phyloP scores from a whole-genome alignment of 768 basidiomycete species.

The Pisolithus sp. region DNA sequence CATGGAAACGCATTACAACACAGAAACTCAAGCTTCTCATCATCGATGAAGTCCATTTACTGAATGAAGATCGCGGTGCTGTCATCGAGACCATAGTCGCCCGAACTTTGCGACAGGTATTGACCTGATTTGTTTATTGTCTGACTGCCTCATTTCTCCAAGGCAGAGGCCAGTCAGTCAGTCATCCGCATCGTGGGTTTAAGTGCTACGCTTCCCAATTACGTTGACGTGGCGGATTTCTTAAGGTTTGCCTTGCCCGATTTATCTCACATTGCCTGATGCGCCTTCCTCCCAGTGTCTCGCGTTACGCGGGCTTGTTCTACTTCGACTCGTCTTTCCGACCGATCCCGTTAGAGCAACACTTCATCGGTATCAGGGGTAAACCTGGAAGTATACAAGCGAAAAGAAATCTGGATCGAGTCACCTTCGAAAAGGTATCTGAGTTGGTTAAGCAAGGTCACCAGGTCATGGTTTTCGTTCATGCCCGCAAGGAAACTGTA shows the following conservation, averaged over 20 bases:
- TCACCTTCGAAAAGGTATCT: constrained; percentile 86
- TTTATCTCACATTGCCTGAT: not conserved
- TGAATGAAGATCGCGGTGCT: constrained; percentile 97
- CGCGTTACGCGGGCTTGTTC: constrained; percentile 80
- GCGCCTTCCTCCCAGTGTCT: constrained; percentile 53
- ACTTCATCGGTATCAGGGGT: constrained; percentile 90
- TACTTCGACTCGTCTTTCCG: constrained; percentile 98
- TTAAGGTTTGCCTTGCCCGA: constrained; percentile 50
- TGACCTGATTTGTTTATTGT: not conserved
- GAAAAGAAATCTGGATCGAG: constrained; percentile 82
- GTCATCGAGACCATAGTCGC: constrained; percentile 99
- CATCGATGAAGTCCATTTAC: constrained; percentile 94
- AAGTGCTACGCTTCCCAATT: constrained; percentile 95
- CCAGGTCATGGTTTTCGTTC: constrained; percentile 99
- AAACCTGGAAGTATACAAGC: constrained; percentile 69
- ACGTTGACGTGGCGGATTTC: constrained; percentile 93
- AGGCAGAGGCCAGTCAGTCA: constrained; percentile 96
- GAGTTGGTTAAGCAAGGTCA: constrained; percentile 87
- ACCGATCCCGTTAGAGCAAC: constrained; percentile 94
- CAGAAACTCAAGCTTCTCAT: constrained; percentile 91
- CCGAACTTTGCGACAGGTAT: constrained; percentile 81
- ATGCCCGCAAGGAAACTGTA: constrained; percentile 96
- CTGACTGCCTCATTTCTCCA: not conserved
- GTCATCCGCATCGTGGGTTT: constrained; percentile 94
- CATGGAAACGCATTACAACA: not conserved